phyloP scores from a whole-genome alignment of 371 early-diverging fungal species.

The Rhizomucor pusillus region DNA sequence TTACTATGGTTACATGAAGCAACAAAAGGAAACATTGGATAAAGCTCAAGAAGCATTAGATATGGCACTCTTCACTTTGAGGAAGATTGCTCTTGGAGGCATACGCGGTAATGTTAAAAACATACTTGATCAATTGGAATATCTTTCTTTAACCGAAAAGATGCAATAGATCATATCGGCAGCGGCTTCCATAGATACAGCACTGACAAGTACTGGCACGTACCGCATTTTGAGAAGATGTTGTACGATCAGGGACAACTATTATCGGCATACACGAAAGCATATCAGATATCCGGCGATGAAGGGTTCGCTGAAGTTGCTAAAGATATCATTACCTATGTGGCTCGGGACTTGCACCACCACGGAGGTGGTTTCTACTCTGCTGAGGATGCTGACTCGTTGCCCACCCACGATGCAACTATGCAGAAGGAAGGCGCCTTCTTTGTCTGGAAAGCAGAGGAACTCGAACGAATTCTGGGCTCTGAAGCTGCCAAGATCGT shows the following conservation, averaged over 20 bases:
- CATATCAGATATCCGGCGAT: constrained; percentile 49
- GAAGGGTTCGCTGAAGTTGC: constrained; percentile 44
- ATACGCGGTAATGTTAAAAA: constrained; percentile 48
- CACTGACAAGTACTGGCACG: constrained; percentile 44
- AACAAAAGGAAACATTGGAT: constrained; percentile 13
- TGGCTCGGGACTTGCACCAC: constrained; percentile 47
- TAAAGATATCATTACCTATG: constrained; percentile 56
- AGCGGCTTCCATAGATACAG: constrained; percentile 57
- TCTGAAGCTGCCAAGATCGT: constrained; percentile 39
- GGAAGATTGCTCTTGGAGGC: constrained; percentile 54
- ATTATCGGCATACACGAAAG: constrained; percentile 45
- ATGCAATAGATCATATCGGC: constrained; percentile 61
- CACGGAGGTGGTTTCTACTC: constrained; percentile 61
- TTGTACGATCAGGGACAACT: constrained; percentile 74
- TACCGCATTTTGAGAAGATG: constrained; percentile 67
- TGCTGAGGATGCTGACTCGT: constrained; percentile 72
- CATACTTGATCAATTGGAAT: background rate
- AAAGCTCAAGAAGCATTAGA: constrained; percentile 49
- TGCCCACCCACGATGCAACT: constrained; percentile 27
- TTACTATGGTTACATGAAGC: constrained; percentile 39
- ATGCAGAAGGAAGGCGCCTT: constrained; percentile 68
- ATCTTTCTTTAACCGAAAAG: too few species aligned
- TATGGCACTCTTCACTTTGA: constrained; percentile 58
- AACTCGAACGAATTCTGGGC: constrained; percentile 43
- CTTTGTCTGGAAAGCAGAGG: constrained; percentile 58